Evolutionary conservation across 1,284 basidiomycete genomes (phyloP).

Genomic region (Boletus sp.): DNA sequence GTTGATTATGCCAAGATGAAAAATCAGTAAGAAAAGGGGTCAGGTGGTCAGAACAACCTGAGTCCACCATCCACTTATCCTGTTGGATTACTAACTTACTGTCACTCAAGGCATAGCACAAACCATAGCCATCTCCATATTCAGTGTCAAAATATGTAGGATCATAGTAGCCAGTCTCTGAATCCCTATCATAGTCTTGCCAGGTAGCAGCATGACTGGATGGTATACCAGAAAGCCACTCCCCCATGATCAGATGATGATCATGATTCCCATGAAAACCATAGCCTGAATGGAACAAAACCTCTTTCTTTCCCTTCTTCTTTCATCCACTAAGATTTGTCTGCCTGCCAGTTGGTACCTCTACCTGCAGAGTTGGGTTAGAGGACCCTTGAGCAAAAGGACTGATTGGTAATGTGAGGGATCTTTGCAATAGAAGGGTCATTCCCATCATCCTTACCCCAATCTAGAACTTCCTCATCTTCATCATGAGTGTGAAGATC

Average conservation of each 20-base stretch:
- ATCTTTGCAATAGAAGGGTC: not conserved
- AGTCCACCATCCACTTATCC: not conserved
- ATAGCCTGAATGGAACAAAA: not conserved
- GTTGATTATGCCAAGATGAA: not conserved
- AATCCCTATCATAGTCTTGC: not conserved
- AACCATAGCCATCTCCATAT: not conserved
- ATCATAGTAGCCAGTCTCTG: not conserved
- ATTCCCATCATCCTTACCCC: not conserved
- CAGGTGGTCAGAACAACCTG: not conserved
- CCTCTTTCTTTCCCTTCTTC: not conserved
- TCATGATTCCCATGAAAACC: not conserved
- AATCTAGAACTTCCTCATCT: too few relatives aligned
- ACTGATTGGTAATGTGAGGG: not conserved
- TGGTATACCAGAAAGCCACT: not conserved
- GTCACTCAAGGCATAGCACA: not conserved
- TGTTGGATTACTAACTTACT: too few relatives aligned
- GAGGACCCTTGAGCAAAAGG: not conserved
- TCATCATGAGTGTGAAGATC: too few relatives aligned
- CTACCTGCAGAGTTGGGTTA: not conserved
- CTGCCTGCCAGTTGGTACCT: not conserved
- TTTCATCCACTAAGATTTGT: too few relatives aligned
- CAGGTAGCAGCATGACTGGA: not conserved
- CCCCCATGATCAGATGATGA: not conserved
- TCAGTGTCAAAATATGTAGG: not conserved
- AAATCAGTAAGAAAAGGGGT: not conserved